These are phyloP conservation scores for Juglanconis sp. DNA, from an alignment of 2,329 filamentous ascomycete genomes.

Conservation along the genomic window DNA sequence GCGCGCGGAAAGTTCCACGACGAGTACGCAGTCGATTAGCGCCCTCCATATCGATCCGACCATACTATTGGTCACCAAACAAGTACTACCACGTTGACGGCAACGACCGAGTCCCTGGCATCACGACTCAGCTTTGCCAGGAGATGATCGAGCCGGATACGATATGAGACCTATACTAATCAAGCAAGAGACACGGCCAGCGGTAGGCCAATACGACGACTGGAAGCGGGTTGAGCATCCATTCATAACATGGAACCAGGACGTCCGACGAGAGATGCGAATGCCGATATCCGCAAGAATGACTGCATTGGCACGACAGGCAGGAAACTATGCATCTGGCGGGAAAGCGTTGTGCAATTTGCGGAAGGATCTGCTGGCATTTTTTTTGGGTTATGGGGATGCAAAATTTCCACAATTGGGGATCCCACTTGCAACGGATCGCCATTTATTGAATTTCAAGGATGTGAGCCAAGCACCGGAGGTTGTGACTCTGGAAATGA, in stretches of 20 bases:
- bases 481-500: neutral
- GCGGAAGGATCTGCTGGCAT: neutral
- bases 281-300: neutral
- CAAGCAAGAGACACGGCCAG: slow-evolving; percentile 1
- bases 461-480: neutral
- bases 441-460: neutral
- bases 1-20: slow-evolving; percentile 11
- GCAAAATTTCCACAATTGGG: too few species aligned
- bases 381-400: neutral
- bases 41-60: slow-evolving; percentile 6
- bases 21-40: slow-evolving; percentile 19
- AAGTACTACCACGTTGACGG: slow-evolving; percentile 8
- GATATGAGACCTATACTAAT: neutral
- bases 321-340: neutral
- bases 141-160: neutral
- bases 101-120: neutral
- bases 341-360: slow-evolving; percentile 10
- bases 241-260: neutral
- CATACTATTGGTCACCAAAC: slow-evolving; percentile 4
- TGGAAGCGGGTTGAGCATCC: neutral
- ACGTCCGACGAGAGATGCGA: neutral
- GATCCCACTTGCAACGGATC: too few species aligned
- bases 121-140: neutral
- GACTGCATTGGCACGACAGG: neutral
- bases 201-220: neutral